Base-by-base conservation (phyloP, 179 eudicot genomes). In the Spinacia oleracea region DNA sequence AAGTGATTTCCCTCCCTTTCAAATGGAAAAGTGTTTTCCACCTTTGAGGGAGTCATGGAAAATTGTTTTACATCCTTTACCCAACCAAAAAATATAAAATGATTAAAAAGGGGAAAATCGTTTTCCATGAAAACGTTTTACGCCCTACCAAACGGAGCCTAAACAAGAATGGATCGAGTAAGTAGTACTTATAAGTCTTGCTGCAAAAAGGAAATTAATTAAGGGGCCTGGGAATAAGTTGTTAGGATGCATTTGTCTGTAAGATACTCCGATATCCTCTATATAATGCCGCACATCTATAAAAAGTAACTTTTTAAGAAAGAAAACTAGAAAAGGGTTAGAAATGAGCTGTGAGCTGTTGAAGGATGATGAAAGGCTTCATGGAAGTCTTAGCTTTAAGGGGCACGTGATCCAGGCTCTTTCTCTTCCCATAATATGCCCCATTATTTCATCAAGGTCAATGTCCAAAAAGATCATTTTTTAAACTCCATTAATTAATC, bases 321-420 rank as follows among this genome's bases (percentile, higher is more conserved):
- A 11, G 6, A 56, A 38, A 74, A 74, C 9, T n/a, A 11, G 6
- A 56, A 38, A 74, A 74, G 29, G 31, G 48, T 76, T 65, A 40
- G 10, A 68, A 38, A 70, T 77, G 73, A 77, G 79, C 65, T 77
- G 79, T 77, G 73, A 77, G 79, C 65, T 77, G 79, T 67, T 60
- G 38, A 66, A 51, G 65, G 51, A 50, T 77, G 31, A 77, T 51
- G 20, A 16, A n/a, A 7, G 48, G 12, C 31, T 40, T 63, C 15
- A 35, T 53, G 50, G 40, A 15, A 76, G 29, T 43, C 40, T 38
- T 38, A 38, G 15, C 65, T 77, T 77, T 77, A n/a, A 27, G 38
- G 56, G 79, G 63, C 79, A 77, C 73, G 73, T 46, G 65, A 58
- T 46, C 51, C 51, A 58, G 38, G 25, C 55, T 73, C 14, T 9